Conservation (phyloP, 2,329 filamentous ascomycete genomes). For the Diaporthe sp. region DNA sequence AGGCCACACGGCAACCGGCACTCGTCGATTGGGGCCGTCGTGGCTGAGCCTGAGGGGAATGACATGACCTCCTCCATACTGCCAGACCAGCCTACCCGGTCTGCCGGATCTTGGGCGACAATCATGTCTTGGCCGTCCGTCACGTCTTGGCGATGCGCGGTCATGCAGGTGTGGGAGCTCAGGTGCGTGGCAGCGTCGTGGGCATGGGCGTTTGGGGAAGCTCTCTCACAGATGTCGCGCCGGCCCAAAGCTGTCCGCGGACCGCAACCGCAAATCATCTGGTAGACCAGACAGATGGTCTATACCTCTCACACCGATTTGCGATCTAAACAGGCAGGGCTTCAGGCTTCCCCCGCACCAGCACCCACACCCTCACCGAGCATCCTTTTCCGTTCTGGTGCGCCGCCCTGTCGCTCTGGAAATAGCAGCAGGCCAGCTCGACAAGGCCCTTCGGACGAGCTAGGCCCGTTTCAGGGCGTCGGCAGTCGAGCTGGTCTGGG, state of each 20-base stretch:
- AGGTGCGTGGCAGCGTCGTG: conserved; percentile 21
- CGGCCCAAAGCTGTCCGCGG: background rate
- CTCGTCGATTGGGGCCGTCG: conserved; percentile 2
- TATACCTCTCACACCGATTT: conserved; percentile 24
- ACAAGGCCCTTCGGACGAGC: conserved; percentile 13
- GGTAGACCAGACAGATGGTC: background rate
- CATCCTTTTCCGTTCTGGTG: conserved; percentile 21
- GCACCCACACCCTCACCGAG: background rate
- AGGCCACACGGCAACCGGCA: conserved; percentile 17
- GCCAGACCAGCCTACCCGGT: conserved; percentile 18
- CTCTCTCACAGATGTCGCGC: background rate
- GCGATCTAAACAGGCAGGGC: conserved; percentile 5
- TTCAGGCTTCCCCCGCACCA: conserved; percentile 4
- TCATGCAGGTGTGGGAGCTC: conserved; percentile 14
- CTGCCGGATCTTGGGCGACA: conserved; percentile 5
- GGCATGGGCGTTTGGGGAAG: too few relatives aligned
- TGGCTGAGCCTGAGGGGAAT: conserved; percentile 22
- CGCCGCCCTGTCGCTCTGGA: background rate
- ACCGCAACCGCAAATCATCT: conserved; percentile 1
- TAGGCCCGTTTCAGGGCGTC: conserved; percentile 27
- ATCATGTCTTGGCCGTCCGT: conserved; percentile 12
- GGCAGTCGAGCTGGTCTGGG: background rate
- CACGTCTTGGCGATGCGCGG: conserved; percentile 14
- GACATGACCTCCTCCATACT: background rate
- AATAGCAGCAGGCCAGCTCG: conserved; percentile 16